Evolutionary conservation across 2,329 filamentous ascomycete genomes (phyloP).

Genomic region (Leptographium lundbergii): DNA sequence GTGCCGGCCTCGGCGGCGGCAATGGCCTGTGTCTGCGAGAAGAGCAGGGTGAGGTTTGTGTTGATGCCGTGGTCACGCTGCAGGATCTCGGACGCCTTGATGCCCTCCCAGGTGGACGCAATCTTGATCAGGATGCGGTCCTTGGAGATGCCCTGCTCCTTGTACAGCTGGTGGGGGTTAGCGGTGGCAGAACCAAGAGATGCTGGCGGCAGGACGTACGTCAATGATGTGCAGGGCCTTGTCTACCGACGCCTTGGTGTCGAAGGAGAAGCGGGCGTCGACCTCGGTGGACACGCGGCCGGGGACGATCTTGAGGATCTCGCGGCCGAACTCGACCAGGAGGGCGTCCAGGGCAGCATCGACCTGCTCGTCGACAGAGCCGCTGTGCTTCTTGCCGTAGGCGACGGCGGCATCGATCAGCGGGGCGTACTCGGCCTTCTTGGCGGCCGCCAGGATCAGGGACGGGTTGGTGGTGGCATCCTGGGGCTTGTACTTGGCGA

Average conservation of each 20-base stretch:
- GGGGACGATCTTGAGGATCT: slow-evolving; percentile 93
- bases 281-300: slow-evolving; percentile 99
- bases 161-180: slow-evolving; percentile 61
- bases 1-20: slow-evolving; percentile 88
- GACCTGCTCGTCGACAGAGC: slow-evolving; percentile 65
- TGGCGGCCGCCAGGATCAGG: slow-evolving; percentile 92
- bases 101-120: slow-evolving; percentile 98
- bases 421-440: slow-evolving; percentile 92
- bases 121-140: slow-evolving; percentile 97
- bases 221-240: slow-evolving; percentile 98
- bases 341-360: slow-evolving; percentile 86
- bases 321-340: slow-evolving; percentile 93
- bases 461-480: slow-evolving; percentile 99
- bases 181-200: neutral
- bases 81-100: slow-evolving; percentile 95
- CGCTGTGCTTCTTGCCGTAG: slow-evolving; percentile 69
- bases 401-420: slow-evolving; percentile 76
- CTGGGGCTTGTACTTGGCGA: slow-evolving; percentile 99
- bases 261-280: slow-evolving; percentile 90
- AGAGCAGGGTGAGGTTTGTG: slow-evolving; percentile 98
- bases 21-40: slow-evolving; percentile 89
- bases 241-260: slow-evolving; percentile 79
- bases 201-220: slow-evolving; percentile 34
- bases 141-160: slow-evolving; percentile 81
- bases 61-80: slow-evolving; percentile 95